Conservation (phyloP, 352 stramenopile genomes). For the Globisporangium takayamanum region DNA sequence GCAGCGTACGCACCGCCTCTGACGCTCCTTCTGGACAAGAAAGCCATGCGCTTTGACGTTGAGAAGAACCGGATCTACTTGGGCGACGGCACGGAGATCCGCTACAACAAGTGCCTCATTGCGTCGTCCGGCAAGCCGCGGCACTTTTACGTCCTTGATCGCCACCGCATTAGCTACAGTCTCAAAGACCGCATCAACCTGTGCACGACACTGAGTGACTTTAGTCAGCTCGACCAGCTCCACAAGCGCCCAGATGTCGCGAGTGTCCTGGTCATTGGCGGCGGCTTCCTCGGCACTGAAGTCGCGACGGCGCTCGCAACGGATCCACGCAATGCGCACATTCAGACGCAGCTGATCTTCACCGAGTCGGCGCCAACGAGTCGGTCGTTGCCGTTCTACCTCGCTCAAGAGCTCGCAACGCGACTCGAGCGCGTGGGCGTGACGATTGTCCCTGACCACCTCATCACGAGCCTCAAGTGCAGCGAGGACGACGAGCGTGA, state of each 20-base stretch:
- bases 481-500: slow-evolving; percentile 9
- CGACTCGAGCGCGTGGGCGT: slow-evolving; percentile 54
- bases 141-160: slow-evolving; percentile 88
- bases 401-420: slow-evolving; percentile 63
- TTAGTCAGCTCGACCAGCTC: slow-evolving; percentile 69
- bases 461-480: slow-evolving; percentile 76
- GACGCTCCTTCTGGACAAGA: slow-evolving; percentile 73
- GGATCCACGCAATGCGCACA: slow-evolving; percentile 39
- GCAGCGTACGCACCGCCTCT: slow-evolving; percentile 26
- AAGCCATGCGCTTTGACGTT: slow-evolving; percentile 75
- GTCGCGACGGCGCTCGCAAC: slow-evolving; percentile 70
- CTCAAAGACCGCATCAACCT: slow-evolving; percentile 85
- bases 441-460: slow-evolving; percentile 50
- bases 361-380: slow-evolving; percentile 39
- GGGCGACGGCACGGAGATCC: slow-evolving; percentile 69
- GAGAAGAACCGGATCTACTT: slow-evolving; percentile 82
- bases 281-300: slow-evolving; percentile 88
- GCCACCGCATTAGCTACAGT: slow-evolving; percentile 70
- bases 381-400: slow-evolving; percentile 81
- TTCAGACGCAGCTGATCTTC: slow-evolving; percentile 50
- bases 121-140: slow-evolving; percentile 76
- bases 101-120: slow-evolving; percentile 85
- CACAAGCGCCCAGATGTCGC: slow-evolving; percentile 33
- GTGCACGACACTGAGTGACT: slow-evolving; percentile 75
- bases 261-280: slow-evolving; percentile 81